Percentiles rank a stretch among this genome's conserved stretches.
Evolutionary conservation across 2,329 filamentous ascomycete genomes (phyloP).

Genomic region (Nemania serpens): DNA sequence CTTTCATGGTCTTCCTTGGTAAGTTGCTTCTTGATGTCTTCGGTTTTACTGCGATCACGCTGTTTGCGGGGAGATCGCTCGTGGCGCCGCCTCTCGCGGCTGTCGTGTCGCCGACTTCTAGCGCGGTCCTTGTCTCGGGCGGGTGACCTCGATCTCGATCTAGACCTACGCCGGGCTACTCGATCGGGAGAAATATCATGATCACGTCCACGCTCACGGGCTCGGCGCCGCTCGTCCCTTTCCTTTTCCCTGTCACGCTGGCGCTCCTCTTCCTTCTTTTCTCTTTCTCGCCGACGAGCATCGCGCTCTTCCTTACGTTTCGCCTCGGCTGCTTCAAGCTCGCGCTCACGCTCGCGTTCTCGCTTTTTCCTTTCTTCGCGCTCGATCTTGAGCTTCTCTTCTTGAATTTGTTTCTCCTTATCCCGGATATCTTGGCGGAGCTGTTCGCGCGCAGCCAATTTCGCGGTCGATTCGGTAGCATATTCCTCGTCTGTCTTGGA

Average conservation of each 20-base stretch:
- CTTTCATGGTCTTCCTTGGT: slow-evolving; percentile 62
- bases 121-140: slow-evolving; percentile 44
- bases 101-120: slow-evolving; percentile 41
- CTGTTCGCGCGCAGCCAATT: slow-evolving; percentile 64
- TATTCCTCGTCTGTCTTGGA: slow-evolving; percentile 77
- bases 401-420: slow-evolving; percentile 64
- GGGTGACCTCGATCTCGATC: slow-evolving; percentile 43
- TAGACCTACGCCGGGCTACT: slow-evolving; percentile 38
- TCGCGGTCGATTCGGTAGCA: slow-evolving; percentile 65
- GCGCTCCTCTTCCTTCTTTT: slow-evolving; percentile 44
- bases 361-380: slow-evolving; percentile 59
- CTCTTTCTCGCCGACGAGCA: slow-evolving; percentile 51
- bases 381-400: slow-evolving; percentile 63
- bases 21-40: slow-evolving; percentile 57
- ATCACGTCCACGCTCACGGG: slow-evolving; percentile 46
- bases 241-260: slow-evolving; percentile 56
- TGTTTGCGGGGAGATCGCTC: slow-evolving; percentile 45
- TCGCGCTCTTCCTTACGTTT: slow-evolving; percentile 57
- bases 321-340: slow-evolving; percentile 54
- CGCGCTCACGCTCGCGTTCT: slow-evolving; percentile 54
- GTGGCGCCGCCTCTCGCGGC: slow-evolving; percentile 41
- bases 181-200: slow-evolving; percentile 39
- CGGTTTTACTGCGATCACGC: slow-evolving; percentile 45
- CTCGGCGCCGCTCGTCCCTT: slow-evolving; percentile 56
- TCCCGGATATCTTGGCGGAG: slow-evolving; percentile 63